Base-by-base conservation (phyloP, 345 rosid genomes). In the Erysimum cheiranthoides region DNA sequence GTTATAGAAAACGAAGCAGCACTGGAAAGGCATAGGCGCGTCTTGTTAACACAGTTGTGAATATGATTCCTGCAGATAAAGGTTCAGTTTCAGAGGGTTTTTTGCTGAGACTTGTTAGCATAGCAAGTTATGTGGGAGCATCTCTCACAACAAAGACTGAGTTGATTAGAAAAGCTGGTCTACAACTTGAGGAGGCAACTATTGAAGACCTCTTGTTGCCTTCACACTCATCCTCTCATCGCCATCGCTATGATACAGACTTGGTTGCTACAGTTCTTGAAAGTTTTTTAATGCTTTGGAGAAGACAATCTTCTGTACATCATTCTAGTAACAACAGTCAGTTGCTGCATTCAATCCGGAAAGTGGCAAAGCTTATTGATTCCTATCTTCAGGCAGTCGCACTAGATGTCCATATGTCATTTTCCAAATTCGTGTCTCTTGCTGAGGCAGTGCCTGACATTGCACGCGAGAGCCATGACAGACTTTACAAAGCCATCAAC, bases 11-110 rank as follows among this genome's bases (percentile, higher is more conserved):
- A 79, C 6, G 89, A 84, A 52, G 85, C 82, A 70, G 38, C 63
- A 13, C 12, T 67, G 32, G 89, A 78, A 66, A 88, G 84, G 77
- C 73, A 85, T 43, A 77, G 85, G 58, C 82, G n/a, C n/a, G 74
- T 51, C 77, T 91, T 73, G 90, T 93, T 40, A 96, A 96, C 79
- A 80, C 84, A 70, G 76, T 89, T 45, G 95, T 86, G 65, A 84
- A 83, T 84, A 87, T 91, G 95, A 85, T 96, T 71, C 98, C 99
- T 43, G 76, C 87, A 1, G 98, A 88, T 30, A 83, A 78, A 80
- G 96, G 92, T 39, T 96, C 99, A 8, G 97, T 96, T 68, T 89
- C 98, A 2, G 78, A 83, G 38, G 84, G 90, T 3, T 96, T 96
- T 81, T 77, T 96, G 84, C 81, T 96, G 61, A 91, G 92, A 78